phyloP scores from a whole-genome alignment of 2,329 filamentous ascomycete species.

The Onygenales sp. region DNA sequence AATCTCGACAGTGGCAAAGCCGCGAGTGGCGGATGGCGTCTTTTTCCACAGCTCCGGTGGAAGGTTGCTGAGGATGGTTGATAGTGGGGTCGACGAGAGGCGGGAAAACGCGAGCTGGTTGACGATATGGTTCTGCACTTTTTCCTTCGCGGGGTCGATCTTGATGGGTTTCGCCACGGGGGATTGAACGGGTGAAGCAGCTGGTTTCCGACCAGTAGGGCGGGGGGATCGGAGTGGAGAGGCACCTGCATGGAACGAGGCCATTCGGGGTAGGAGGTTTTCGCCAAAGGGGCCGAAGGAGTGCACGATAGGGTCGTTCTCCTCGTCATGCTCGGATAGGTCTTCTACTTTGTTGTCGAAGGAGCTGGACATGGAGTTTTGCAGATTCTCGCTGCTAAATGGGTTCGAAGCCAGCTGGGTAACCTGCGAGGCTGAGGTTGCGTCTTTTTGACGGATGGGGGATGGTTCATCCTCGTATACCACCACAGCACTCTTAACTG shows the following conservation, averaged over 20 bases:
- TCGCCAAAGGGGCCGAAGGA: slow-evolving; percentile 87
- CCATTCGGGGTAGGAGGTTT: slow-evolving; percentile 72
- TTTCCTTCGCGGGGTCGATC: slow-evolving; percentile 12
- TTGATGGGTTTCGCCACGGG: slow-evolving; percentile 14
- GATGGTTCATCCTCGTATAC: slow-evolving; percentile 65
- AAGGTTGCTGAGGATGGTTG: slow-evolving; percentile 78
- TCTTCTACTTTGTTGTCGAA: slow-evolving; percentile 44
- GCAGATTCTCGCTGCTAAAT: slow-evolving; percentile 17
- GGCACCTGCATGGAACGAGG: slow-evolving; percentile 59
- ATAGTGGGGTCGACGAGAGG: slow-evolving; percentile 81
- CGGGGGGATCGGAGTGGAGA: slow-evolving; percentile 48
- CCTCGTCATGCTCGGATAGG: slow-evolving; percentile 73
- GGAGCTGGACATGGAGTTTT: slow-evolving; percentile 25
- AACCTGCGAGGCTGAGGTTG: slow-evolving; percentile 21
- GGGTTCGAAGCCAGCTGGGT: slow-evolving; percentile 25
- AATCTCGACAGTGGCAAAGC: slow-evolving; percentile 53
- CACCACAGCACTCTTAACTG: slow-evolving; percentile 34
- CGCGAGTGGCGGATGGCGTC: slow-evolving; percentile 31
- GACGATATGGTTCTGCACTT: slow-evolving; percentile 66
- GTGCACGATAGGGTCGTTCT: slow-evolving; percentile 87
- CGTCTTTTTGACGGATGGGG: slow-evolving; percentile 39
- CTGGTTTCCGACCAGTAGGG: slow-evolving; percentile 19
- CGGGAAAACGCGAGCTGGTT: slow-evolving; percentile 95
- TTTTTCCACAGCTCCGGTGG: slow-evolving; percentile 53
- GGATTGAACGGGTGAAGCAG: slow-evolving; percentile 17